Evolutionary conservation across 202 grass and related monocot genomes (phyloP), one percentile per base, ranked within the genome.

Genomic region (Alloteropsis angusta): DNA sequence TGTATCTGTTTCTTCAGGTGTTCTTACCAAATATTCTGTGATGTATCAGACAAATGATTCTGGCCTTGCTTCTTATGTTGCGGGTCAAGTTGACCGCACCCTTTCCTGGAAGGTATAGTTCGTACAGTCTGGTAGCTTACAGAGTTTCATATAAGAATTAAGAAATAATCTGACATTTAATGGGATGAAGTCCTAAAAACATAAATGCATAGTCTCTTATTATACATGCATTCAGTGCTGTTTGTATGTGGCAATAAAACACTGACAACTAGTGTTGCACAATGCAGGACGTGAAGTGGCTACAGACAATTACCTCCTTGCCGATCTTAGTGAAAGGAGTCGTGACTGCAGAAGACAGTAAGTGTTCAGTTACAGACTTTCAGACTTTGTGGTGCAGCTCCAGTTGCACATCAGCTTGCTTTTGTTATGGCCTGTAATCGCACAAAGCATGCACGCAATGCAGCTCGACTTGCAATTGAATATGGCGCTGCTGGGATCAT

Each of bases 281-380:
- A 62, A 81, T 68, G 7, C 73, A 99, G 96, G 96, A 99, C 73
- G 64, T 99, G 61, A 88, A 89, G 79, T 96, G 96, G 96, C 41
- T 99, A 17, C 92, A 91, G 59, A 98, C 92, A 46, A 68, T 98
- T 45, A 98, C 95, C 54, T 82, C 92, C 1, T 61, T 98, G 67
- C 95, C 95, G 1, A 98, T 98, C 74, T 15, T 98, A 76, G 85
- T 94, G 75, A 99, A 99, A 88, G 96, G 96, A 26, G 72, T 93
- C 32, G 60, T 96, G 84, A 99, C 92, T 67, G 96, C 92, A 62
- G 96, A 99, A 68, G 96, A 99, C 37, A 86, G 96, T 99, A 84
- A 76, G 81, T 80, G 32, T 10, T 85, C 52, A 68, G 34, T 74
- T 75, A 49, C 83, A 53, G 41, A 60, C 23, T 69, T n/a, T 1